Percentiles rank a stretch among this genome's conserved stretches.
Evolutionary conservation across 768 basidiomycete species (phyloP).

Genomic region (Kwoniella dejecticola): DNA sequence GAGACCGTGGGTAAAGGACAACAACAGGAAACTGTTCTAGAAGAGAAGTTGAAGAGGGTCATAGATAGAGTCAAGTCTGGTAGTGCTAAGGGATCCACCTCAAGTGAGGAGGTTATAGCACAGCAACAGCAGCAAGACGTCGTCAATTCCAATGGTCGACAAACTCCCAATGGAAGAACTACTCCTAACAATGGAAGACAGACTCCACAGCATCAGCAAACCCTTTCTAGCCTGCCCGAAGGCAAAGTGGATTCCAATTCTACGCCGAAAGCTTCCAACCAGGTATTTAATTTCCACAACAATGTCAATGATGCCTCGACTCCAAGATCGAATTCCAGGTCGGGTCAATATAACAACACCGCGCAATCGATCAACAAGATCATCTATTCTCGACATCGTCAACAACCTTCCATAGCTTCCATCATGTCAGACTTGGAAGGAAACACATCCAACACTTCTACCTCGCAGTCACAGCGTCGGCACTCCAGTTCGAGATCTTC

Average conservation of each 20-base stretch:
- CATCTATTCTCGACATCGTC: slow-evolving; percentile 42
- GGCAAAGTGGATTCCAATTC: slow-evolving; percentile 19
- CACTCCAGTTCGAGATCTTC: too few species aligned
- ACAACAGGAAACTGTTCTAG: slow-evolving; percentile 39
- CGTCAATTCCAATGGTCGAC: neutral
- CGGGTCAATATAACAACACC: slow-evolving; percentile 26
- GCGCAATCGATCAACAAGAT: slow-evolving; percentile 41
- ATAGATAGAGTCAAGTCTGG: slow-evolving; percentile 55
- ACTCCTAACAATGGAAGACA: slow-evolving; percentile 18
- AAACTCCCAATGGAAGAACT: neutral
- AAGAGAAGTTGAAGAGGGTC: slow-evolving; percentile 57
- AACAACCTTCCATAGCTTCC: slow-evolving; percentile 71
- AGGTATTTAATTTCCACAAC: slow-evolving; percentile 12
- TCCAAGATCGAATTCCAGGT: slow-evolving; percentile 10
- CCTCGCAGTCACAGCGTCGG: too few species aligned
- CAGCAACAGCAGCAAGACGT: slow-evolving; percentile 4
- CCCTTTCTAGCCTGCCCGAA: slow-evolving; percentile 29
- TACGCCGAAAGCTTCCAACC: slow-evolving; percentile 17
- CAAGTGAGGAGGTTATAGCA: slow-evolving; percentile 14
- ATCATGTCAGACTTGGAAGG: slow-evolving; percentile 63
- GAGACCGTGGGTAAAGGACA: slow-evolving; percentile 26
- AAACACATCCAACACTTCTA: slow-evolving; percentile 1
- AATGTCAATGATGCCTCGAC: neutral
- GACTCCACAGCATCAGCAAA: slow-evolving; percentile 25
- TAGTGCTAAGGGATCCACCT: slow-evolving; percentile 2